Evolutionary conservation across 1,284 basidiomycete species (phyloP).

Genomic region (Boletus holoroseus): DNA sequence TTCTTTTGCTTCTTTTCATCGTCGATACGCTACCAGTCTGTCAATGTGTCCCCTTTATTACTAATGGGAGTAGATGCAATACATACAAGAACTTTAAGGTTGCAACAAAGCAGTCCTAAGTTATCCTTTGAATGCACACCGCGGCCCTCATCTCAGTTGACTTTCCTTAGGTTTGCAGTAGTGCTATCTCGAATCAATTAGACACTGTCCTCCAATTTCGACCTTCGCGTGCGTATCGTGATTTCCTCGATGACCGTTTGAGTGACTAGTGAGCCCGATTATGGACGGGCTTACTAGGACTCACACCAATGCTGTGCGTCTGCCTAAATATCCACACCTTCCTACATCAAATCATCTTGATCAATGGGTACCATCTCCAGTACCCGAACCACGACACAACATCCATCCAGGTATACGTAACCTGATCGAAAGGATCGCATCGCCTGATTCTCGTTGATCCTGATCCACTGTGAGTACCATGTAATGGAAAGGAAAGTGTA

Average conservation of each 20-base stretch:
- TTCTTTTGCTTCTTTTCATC: conserved; percentile 1
- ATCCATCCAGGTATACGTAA: background rate
- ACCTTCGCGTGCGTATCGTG: too few relatives aligned
- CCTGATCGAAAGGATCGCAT: background rate
- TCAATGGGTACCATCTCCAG: background rate
- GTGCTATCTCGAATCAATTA: too few relatives aligned
- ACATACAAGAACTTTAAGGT: conserved; percentile 11
- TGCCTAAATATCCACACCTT: too few relatives aligned
- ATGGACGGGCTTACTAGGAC: too few relatives aligned
- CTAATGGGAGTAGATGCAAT: conserved; percentile 14
- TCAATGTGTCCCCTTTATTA: conserved; percentile 12
- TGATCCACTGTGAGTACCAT: background rate
- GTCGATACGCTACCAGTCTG: conserved; percentile 16
- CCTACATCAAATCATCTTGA: background rate
- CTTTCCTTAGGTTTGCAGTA: too few relatives aligned
- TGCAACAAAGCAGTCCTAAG: too few relatives aligned
- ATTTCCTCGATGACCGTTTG: too few relatives aligned
- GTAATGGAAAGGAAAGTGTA: background rate
- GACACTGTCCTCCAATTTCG: too few relatives aligned
- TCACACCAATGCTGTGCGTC: too few relatives aligned
- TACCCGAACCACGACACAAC: background rate
- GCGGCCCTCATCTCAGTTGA: too few relatives aligned
- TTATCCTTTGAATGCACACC: too few relatives aligned
- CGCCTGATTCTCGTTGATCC: background rate
- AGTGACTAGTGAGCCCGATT: too few relatives aligned